Conservation (phyloP, 371 early-diverging fungal species). For the Mortierella sp. region DNA sequence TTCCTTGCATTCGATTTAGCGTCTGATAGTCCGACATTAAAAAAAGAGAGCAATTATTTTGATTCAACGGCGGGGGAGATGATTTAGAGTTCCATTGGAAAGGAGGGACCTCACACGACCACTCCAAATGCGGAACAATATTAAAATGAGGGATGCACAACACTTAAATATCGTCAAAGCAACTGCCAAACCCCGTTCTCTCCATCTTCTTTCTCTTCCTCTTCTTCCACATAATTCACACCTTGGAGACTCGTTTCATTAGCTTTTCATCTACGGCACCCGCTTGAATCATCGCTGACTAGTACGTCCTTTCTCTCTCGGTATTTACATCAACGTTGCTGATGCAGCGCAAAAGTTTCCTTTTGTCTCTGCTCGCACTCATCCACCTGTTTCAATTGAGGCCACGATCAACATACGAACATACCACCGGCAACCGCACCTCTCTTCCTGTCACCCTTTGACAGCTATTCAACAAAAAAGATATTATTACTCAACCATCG, state of each 20-base stretch:
- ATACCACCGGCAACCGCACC: not conserved
- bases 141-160: conserved; percentile 5
- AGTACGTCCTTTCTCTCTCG: not conserved
- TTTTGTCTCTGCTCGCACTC: not conserved
- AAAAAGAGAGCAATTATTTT: not conserved
- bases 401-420: not conserved
- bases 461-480: not conserved
- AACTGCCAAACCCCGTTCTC: no score
- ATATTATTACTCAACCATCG: not conserved
- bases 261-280: not conserved
- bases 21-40: not conserved
- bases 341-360: no score
- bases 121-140: conserved; percentile 2
- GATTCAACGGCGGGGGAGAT: not conserved
- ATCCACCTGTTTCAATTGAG: not conserved
- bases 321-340: not conserved
- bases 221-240: not conserved
- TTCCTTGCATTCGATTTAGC: no score
- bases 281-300: not conserved
- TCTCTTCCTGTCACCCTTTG: not conserved
- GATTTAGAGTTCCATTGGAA: not conserved
- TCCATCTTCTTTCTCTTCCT: not conserved
- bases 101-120: not conserved
- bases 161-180: not conserved
- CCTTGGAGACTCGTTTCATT: not conserved